These are phyloP conservation scores for Carpinus viminea DNA, from an alignment of 306 rosid species.

Conservation along the genomic window DNA sequence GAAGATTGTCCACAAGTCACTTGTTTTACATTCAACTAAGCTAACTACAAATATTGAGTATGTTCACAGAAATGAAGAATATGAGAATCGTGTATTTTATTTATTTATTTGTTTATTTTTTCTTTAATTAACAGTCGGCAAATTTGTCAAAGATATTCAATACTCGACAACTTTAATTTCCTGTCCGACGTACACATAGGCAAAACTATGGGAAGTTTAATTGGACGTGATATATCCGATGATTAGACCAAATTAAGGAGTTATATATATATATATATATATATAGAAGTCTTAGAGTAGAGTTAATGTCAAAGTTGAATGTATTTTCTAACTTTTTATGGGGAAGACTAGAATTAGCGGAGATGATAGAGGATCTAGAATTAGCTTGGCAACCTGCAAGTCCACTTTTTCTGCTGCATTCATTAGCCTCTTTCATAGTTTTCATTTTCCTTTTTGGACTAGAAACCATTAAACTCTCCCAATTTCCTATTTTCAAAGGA, in stretches of 20 bases:
- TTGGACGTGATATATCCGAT: not conserved
- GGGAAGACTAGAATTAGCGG: not conserved
- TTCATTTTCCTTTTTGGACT: not conserved
- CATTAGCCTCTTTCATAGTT: not conserved
- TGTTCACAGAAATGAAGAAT: not conserved
- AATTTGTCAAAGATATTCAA: not conserved
- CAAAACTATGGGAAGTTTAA: not conserved
- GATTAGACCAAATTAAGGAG: not conserved
- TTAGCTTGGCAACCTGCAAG: not conserved
- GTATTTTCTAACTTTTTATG: too few species aligned
- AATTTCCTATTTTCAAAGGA: not conserved
- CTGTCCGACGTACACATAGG: not conserved
- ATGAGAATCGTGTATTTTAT: not conserved
- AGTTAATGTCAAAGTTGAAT: not conserved
- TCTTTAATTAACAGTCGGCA: not conserved
- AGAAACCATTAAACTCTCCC: not conserved
- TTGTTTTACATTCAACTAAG: conserved; percentile 5
- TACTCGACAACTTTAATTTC: not conserved
- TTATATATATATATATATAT: too few species aligned
- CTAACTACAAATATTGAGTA: not conserved
- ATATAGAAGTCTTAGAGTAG: too few species aligned
- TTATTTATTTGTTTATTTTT: not conserved
- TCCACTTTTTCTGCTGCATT: not conserved
- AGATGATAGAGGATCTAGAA: not conserved
- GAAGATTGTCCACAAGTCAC: not conserved